Evolutionary conservation across 2,329 filamentous ascomycete genomes (phyloP), one percentile per base, ranked within the genome.

Genomic region (Madurella fahalii): DNA sequence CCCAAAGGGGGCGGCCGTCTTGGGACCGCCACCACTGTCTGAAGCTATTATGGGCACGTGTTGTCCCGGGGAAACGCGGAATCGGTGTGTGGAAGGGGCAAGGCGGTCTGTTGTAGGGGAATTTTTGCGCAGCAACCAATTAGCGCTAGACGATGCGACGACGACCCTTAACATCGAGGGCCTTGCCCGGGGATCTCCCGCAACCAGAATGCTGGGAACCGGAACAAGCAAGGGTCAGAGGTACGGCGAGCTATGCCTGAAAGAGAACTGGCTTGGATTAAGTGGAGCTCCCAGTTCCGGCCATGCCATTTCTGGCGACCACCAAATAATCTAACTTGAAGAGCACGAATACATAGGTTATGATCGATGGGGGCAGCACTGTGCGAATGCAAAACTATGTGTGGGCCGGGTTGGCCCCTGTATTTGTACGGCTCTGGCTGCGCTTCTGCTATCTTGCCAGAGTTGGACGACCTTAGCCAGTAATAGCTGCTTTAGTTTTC

Each of bases 191-290:
- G 47, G 50, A 57, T 57, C 54, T 47, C 47, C 54, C 47, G 32
- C 43, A 53, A 53, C 54, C 54, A 57, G 37, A 53, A 15, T 18
- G 18, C 50, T 57, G 54, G 52, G 43, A 50, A 34, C 32, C 11
- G 40, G 18, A 37, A 50, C 17, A 56, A 44, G 47, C 54, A 39
- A 46, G 47, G 25, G 50, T 41, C 8, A 13, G 9, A 2, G 16
- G 17, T 42, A 16, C 40, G 9, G 16, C 40, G 34, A 11, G 34
- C 34, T 37, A 37, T 37, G 9, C 34, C 34, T 9, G 13, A 15
- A 37, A 37, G 11, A 15, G 34, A 11, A 9, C 11, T 15, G 25
- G 25, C 7, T 3, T 25, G 4, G 25, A n/a, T n/a, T n/a, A 25
- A 25, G 25, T 25, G 25, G 25, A 25, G 25, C 3, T n/a, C 25